Evolutionary conservation across 495 filamentous ascomycete species (phyloP).

Genomic region (Aspergillus cavernicola): DNA sequence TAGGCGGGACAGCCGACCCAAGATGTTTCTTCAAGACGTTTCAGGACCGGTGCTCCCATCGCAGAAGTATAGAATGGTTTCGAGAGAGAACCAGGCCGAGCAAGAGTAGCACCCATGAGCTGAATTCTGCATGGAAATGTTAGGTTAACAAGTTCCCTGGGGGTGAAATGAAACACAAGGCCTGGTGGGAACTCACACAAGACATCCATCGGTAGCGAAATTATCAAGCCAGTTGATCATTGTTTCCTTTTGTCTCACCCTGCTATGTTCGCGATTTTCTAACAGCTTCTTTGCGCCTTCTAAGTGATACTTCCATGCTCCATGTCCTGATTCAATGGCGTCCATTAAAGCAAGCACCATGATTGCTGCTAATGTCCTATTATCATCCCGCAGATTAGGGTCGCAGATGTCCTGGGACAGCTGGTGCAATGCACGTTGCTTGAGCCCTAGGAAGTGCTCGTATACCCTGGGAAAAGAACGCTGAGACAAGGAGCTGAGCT

Average conservation of each 20-base stretch:
- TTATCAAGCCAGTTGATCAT: constrained; percentile 38
- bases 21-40: constrained; percentile 45
- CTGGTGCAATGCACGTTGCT: constrained; percentile 42
- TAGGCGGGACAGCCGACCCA: constrained; percentile 49
- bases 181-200: constrained; percentile 29
- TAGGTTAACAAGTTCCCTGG: neutral
- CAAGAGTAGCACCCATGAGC: constrained; percentile 48
- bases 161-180: neutral
- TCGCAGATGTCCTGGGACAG: constrained; percentile 36
- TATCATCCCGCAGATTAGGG: constrained; percentile 36
- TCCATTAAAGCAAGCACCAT: constrained; percentile 43
- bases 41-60: constrained; percentile 40
- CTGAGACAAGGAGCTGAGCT: constrained; percentile 27
- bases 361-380: constrained; percentile 39
- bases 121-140: constrained; percentile 29
- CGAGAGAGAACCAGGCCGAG: constrained; percentile 41
- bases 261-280: constrained; percentile 25
- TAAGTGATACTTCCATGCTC: constrained; percentile 47
- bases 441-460: constrained; percentile 40
- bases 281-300: constrained; percentile 45
- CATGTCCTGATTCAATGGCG: constrained; percentile 43
- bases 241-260: constrained; percentile 12
- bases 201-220: constrained; percentile 41
- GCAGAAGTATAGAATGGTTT: constrained; percentile 40
- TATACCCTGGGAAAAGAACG: constrained; percentile 32